Conservation (phyloP, 345 rosid species). For the Cochlearia excelsa region DNA sequence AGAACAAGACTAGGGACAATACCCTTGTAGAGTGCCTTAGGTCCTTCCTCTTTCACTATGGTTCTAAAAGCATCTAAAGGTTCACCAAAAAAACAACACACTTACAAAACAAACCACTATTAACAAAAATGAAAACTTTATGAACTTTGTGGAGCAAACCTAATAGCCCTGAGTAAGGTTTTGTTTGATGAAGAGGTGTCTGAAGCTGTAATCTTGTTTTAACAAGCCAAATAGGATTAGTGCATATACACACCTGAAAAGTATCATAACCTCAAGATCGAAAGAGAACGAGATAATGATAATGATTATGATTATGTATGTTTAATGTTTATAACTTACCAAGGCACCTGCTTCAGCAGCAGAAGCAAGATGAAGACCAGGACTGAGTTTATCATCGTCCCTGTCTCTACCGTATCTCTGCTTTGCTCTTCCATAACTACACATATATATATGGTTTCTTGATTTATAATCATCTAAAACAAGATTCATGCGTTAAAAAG, state of each 20-base stretch:
- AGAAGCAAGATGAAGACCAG: slow-evolving; percentile 82
- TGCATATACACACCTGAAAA: slow-evolving; percentile 77
- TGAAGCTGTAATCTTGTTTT: slow-evolving; percentile 97
- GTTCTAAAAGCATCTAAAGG: slow-evolving; percentile 78
- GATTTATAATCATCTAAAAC: too few relatives aligned
- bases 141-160: slow-evolving; percentile 46
- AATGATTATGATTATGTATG: too few relatives aligned
- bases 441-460: not conserved
- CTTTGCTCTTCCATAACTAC: slow-evolving; percentile 85
- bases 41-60: slow-evolving; percentile 89
- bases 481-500: too few relatives aligned
- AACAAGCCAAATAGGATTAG: slow-evolving; percentile 92
- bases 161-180: slow-evolving; percentile 62
- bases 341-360: slow-evolving; percentile 96
- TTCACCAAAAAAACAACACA: slow-evolving; percentile 6
- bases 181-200: slow-evolving; percentile 76
- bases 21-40: slow-evolving; percentile 80
- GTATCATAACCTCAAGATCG: not conserved
- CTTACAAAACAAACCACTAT: not conserved
- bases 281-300: not conserved
- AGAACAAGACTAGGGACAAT: slow-evolving; percentile 73
- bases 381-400: slow-evolving; percentile 54
- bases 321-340: slow-evolving; percentile 36
- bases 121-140: not conserved
- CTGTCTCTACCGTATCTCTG: slow-evolving; percentile 63